A percentile compares a stretch with the other conserved stretches of the same genome.
These are phyloP conservation scores for Cutaneotrichosporon sp. DNA, from an alignment of 1,284 basidiomycete species.

Conservation along the genomic window DNA sequence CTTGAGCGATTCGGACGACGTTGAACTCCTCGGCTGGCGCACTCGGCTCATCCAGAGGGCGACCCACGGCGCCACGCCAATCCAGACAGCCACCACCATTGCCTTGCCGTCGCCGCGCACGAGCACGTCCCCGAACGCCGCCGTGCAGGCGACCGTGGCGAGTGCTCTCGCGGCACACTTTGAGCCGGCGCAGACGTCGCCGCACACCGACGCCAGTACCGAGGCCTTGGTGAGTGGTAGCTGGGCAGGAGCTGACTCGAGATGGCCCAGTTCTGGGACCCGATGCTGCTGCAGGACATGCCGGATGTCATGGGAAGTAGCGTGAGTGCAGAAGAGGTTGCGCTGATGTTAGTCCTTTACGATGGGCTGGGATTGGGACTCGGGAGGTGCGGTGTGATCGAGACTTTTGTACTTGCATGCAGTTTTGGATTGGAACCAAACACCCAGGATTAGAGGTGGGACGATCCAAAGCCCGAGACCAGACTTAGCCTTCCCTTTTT, in stretches of 20 bases:
- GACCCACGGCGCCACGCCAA: slow-evolving; percentile 1
- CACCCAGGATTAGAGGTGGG: neutral
- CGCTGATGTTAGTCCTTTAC: slow-evolving; percentile 9
- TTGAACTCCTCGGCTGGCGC: slow-evolving; percentile 33
- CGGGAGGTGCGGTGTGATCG: slow-evolving; percentile 1
- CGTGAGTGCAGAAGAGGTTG: neutral
- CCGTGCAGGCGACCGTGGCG: slow-evolving; percentile 2
- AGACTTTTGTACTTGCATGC: neutral
- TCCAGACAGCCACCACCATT: slow-evolving; percentile 20
- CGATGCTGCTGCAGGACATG: slow-evolving; percentile 15
- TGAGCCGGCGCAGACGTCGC: slow-evolving; percentile 6
- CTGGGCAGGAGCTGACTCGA: slow-evolving; percentile 3
- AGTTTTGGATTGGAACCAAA: neutral
- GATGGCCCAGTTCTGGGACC: slow-evolving; percentile 23
- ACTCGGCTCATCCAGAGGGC: slow-evolving; percentile 33
- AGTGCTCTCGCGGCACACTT: slow-evolving; percentile 12
- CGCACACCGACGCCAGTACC: slow-evolving; percentile 5
- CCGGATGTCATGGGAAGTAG: slow-evolving; percentile 8
- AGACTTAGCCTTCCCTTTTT: neutral
- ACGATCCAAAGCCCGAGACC: neutral
- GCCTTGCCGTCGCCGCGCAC: slow-evolving; percentile 19
- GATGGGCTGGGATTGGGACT: slow-evolving; percentile 17
- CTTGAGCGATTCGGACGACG: slow-evolving; percentile 20
- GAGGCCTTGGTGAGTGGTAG: slow-evolving; percentile 15
- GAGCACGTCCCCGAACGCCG: slow-evolving; percentile 1